A percentile compares a stretch with the other conserved stretches of the same genome.
Conservation (phyloP, 805 yeast genomes). For the Starmerella apicola region DNA sequence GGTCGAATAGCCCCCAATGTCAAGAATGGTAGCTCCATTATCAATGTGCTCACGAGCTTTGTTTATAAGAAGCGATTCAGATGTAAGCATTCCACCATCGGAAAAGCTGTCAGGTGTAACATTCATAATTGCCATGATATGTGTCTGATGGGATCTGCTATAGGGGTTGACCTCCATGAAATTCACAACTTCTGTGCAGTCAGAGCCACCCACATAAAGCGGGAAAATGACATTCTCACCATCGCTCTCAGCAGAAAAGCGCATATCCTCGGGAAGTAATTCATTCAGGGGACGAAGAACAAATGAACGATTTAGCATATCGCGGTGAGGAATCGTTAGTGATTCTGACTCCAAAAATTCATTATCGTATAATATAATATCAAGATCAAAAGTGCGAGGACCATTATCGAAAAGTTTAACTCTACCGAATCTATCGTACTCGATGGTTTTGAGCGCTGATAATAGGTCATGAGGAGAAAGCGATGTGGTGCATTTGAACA, state of each 20-base stretch:
- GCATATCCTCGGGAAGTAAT: constrained; percentile 37
- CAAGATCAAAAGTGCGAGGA: constrained; percentile 84
- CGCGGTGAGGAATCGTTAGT: constrained; percentile 70
- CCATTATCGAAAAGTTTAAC: constrained; percentile 78
- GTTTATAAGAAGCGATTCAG: constrained; percentile 18
- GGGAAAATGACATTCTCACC: constrained; percentile 8
- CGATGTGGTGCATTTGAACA: constrained; percentile 48
- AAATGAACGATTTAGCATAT: constrained; percentile 81
- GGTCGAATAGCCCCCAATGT: constrained; percentile 91
- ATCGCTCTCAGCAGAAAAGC: constrained; percentile 2
- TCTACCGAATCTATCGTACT: constrained; percentile 56
- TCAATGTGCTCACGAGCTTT: constrained; percentile 29
- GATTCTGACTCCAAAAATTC: constrained; percentile 42
- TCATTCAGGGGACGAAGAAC: constrained; percentile 85
- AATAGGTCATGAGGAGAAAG: constrained; percentile 56
- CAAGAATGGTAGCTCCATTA: constrained; percentile 65
- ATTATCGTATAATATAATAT: constrained; percentile 61
- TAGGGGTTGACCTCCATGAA: constrained; percentile 2
- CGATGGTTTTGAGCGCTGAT: constrained; percentile 55
- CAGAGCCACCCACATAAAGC: background rate
- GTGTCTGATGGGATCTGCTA: constrained; percentile 34
- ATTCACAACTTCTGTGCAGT: background rate
- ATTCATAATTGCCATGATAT: constrained; percentile 78
- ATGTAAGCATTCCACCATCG: constrained; percentile 55
- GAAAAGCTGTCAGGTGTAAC: constrained; percentile 92